Evolutionary conservation across 2,329 filamentous ascomycete species (phyloP), one percentile per base, ranked within the genome.

Genomic region (Apiospora saccharicola): DNA sequence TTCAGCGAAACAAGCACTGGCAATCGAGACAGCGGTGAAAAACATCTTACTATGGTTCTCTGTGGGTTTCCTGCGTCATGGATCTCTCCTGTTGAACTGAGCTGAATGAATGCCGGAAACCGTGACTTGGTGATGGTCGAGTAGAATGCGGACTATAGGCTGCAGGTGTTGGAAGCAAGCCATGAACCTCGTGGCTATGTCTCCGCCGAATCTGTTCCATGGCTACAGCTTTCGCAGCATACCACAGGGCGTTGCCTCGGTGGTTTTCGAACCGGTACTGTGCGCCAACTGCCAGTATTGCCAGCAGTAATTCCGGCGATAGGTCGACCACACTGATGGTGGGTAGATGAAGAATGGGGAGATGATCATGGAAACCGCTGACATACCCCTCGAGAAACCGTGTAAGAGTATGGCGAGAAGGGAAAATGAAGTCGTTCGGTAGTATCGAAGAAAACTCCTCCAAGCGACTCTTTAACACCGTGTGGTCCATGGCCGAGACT

Each of bases 361-460:
- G 78, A 73, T 88, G 85, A 70, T 88, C 86, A 71, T 89, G 86
- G 72, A 94, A 93, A 0, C 91, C 91, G 72, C 87, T 89, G 70
- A 93, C 88, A 76, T 93, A 94, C 1, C 91, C 91, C 72, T 92
- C 91, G 44, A 94, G 81, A 74, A 93, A 94, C 46, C 92, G 84
- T 3, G 90, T 91, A 41, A 94, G 79, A 0, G 92, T 92, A 75
- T 93, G 88, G 3, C 92, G 87, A 5, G 91, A 93, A 1, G 92
- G 92, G 69, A 94, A 88, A 3, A 90, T 86, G 75, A 94, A 94
- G 75, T 90, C 89, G 70, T 82, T 84, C 0, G 90, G 89, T 30
- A 92, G 80, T 5, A 91, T 87, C 0, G 86, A 84, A 0, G 89
- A 88, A 74, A 92, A 92, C 73, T 91, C 89, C 26, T 89, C 86